Percentiles rank a stretch among this genome's conserved stretches.
These are phyloP conservation scores for Olyra latifolia DNA, from an alignment of 176 grass and related monocot genomes.

Conservation along the genomic window DNA sequence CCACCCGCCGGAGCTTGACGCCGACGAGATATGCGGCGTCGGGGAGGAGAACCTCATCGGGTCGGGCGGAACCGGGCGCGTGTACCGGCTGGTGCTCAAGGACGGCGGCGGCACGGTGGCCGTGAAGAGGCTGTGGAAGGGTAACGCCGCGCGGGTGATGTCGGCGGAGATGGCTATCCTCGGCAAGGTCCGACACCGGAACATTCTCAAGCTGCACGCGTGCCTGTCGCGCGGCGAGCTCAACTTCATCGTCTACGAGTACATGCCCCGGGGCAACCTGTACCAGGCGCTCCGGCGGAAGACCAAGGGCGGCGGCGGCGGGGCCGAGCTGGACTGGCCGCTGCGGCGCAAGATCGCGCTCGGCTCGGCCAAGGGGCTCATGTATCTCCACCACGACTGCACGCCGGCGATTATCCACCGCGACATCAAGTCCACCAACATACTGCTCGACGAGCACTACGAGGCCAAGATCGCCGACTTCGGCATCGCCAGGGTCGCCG, in stretches of 20 bases:
- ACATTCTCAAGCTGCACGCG: conserved; percentile 89
- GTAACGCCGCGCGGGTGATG: conserved; percentile 54
- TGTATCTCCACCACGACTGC: conserved; percentile 95
- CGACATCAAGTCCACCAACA: conserved; percentile 88
- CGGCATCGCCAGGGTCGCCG: conserved; percentile 69
- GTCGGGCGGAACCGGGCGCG: conserved; percentile 66
- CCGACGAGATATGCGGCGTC: conserved; percentile 65
- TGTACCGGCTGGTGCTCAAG: conserved; percentile 71
- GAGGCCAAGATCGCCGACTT: conserved; percentile 90
- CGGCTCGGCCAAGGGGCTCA: conserved; percentile 74
- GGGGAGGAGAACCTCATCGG: conserved; percentile 74
- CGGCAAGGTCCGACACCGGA: conserved; percentile 71
- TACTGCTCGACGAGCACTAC: conserved; percentile 71
- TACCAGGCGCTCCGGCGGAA: conserved; percentile 65
- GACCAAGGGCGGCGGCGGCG: conserved; percentile 23
- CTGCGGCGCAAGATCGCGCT: conserved; percentile 58
- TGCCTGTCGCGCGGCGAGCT: conserved; percentile 79
- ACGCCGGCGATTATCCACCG: conserved; percentile 80
- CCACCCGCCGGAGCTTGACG: conserved; percentile 70
- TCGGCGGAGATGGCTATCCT: conserved; percentile 73
- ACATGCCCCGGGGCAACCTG: conserved; percentile 82
- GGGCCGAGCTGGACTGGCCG: conserved; percentile 58
- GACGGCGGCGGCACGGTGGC: conserved; percentile 52
- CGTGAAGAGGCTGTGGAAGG: conserved; percentile 82
- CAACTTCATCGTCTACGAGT: conserved; percentile 87